Conservation (phyloP, 352 stramenopile genomes). For the Pythium rhizo-oryzae region DNA sequence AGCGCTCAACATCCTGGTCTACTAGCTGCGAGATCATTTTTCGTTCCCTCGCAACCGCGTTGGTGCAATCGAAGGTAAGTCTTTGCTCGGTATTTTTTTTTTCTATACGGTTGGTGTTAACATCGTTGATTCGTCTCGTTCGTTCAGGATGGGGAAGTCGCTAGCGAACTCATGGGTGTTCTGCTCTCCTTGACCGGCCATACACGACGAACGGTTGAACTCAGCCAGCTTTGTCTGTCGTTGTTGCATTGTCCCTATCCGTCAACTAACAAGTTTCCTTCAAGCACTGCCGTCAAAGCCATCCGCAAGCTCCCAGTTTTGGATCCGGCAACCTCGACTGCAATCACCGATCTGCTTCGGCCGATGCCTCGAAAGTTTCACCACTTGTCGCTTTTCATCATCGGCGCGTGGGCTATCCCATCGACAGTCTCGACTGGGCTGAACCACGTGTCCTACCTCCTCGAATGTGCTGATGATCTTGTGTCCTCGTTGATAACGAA, state of each 20-base stretch:
- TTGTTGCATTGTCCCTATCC: slow-evolving; percentile 67
- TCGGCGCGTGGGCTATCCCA: slow-evolving; percentile 58
- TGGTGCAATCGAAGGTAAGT: slow-evolving; percentile 16
- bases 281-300: slow-evolving; percentile 7
- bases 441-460: slow-evolving; percentile 42
- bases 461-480: slow-evolving; percentile 25
- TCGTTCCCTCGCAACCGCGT: background rate
- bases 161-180: slow-evolving; percentile 44
- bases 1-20: slow-evolving; percentile 7
- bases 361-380: slow-evolving; percentile 13
- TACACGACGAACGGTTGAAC: slow-evolving; percentile 41
- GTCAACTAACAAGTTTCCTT: slow-evolving; percentile 1
- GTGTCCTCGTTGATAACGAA: background rate
- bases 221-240: slow-evolving; percentile 58
- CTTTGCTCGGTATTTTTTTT: background rate
- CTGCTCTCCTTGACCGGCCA: slow-evolving; percentile 43
- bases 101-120: background rate
- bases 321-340: slow-evolving; percentile 1
- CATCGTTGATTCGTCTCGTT: background rate
- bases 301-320: slow-evolving; percentile 3
- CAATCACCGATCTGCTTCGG: slow-evolving; percentile 8
- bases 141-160: slow-evolving; percentile 51
- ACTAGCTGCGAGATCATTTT: slow-evolving; percentile 21
- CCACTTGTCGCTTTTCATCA: slow-evolving; percentile 57
- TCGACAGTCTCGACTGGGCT: slow-evolving; percentile 33